Conservation (phyloP, 257 asterid genomes). For the Solanum etuberosum region DNA sequence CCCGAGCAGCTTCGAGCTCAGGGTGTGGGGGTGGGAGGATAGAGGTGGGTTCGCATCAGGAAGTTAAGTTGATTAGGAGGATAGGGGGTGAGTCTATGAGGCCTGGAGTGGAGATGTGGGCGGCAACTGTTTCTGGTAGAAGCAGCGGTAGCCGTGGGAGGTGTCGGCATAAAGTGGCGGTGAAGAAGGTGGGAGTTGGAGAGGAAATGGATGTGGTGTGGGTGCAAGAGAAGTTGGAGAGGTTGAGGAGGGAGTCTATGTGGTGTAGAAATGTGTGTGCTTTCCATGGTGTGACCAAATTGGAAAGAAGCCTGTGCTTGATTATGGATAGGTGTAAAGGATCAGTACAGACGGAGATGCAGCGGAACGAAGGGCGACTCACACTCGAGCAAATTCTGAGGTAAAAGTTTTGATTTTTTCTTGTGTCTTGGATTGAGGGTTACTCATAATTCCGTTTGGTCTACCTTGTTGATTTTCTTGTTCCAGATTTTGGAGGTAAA, state of each 20-base stretch:
- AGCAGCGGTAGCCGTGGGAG: conserved; percentile 9
- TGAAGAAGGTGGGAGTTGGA: conserved; percentile 61
- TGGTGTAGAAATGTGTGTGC: conserved; percentile 96
- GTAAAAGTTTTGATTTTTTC: conserved; percentile 18
- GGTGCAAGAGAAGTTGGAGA: conserved; percentile 90
- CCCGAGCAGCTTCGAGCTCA: conserved; percentile 8
- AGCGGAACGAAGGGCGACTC: conserved; percentile 79
- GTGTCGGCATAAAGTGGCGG: conserved; percentile 76
- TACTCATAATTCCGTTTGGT: not conserved
- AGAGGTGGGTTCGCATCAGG: conserved; percentile 63
- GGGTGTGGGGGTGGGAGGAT: conserved; percentile 38
- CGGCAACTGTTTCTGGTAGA: conserved; percentile 34
- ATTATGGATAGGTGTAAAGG: conserved; percentile 92
- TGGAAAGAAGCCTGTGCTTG: conserved; percentile 59
- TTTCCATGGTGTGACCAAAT: conserved; percentile 70
- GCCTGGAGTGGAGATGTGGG: conserved; percentile 68
- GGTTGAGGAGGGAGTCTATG: conserved; percentile 70
- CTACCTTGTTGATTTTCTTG: not conserved
- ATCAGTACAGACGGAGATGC: conserved; percentile 80
- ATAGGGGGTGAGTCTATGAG: conserved; percentile 39
- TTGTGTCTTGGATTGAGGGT: not conserved
- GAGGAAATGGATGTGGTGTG: conserved; percentile 68
- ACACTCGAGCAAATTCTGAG: conserved; percentile 96
- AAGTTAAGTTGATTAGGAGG: conserved; percentile 58
- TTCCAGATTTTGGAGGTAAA: not conserved